phyloP scores from a whole-genome alignment of 345 rosid species.

The Anacardium occidentale region DNA sequence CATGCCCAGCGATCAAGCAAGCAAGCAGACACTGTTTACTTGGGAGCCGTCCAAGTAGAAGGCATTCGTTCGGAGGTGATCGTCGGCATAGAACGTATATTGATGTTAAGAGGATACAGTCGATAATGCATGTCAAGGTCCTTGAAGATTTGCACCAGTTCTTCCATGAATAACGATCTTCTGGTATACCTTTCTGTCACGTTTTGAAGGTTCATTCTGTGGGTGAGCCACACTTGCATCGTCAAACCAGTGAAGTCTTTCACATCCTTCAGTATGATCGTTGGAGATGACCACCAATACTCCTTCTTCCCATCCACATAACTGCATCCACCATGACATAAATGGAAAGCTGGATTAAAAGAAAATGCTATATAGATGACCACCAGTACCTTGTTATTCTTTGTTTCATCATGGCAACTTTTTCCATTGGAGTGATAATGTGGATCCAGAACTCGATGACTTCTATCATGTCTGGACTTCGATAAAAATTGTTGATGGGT shows the following conservation, averaged over 20 bases:
- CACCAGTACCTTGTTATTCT: conserved; percentile 58
- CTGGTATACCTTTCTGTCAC: conserved; percentile 57
- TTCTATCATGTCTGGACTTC: conserved; percentile 94
- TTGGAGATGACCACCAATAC: conserved; percentile 68
- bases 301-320: conserved; percentile 66
- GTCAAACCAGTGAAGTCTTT: conserved; percentile 45
- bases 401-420: conserved; percentile 52
- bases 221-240: conserved; percentile 66
- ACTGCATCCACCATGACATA: conserved; percentile 28
- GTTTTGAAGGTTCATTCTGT: conserved; percentile 70
- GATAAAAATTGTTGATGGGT: conserved; percentile 71
- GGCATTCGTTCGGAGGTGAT: conserved; percentile 44
- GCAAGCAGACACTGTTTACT: neutral
- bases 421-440: conserved; percentile 64
- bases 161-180: conserved; percentile 61
- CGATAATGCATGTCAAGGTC: conserved; percentile 78
- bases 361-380: too few species aligned
- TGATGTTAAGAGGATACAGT: conserved; percentile 64
- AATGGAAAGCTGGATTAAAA: too few species aligned
- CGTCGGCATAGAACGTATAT: conserved; percentile 39
- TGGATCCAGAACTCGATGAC: conserved; percentile 70
- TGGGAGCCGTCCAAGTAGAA: conserved; percentile 27
- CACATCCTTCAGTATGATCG: conserved; percentile 48
- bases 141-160: conserved; percentile 56
- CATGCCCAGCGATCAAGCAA: too few species aligned